These are phyloP conservation scores for Pleurotus tuoliensis DNA, from an alignment of 768 basidiomycete genomes.

Conservation along the genomic window DNA sequence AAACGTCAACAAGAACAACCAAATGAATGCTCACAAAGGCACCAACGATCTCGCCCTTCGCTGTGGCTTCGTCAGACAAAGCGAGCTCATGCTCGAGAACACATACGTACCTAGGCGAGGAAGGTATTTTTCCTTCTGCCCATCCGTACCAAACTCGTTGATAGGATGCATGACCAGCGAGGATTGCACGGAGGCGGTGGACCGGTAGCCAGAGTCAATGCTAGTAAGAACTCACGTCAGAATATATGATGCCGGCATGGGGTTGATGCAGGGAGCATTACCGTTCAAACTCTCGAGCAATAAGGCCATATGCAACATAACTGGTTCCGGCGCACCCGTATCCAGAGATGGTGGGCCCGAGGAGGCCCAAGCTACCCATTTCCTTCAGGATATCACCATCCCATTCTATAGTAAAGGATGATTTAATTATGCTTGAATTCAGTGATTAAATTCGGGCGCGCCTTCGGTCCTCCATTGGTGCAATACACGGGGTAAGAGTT, in stretches of 20 bases:
- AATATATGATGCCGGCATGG: background rate
- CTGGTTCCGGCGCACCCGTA: slow-evolving; percentile 93
- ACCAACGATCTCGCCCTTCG: slow-evolving; percentile 82
- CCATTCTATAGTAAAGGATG: slow-evolving; percentile 50
- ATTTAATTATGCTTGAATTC: background rate
- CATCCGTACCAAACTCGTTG: slow-evolving; percentile 82
- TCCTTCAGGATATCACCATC: slow-evolving; percentile 73
- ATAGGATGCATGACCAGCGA: slow-evolving; percentile 97
- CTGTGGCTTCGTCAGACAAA: slow-evolving; percentile 29
- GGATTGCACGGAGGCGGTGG: slow-evolving; percentile 91
- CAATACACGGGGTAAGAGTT: slow-evolving; percentile 82
- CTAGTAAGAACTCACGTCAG: slow-evolving; percentile 33
- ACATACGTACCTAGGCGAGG: slow-evolving; percentile 64
- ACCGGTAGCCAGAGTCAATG: slow-evolving; percentile 95
- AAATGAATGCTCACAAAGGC: slow-evolving; percentile 72
- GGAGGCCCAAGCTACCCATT: slow-evolving; percentile 88
- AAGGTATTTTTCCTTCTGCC: slow-evolving; percentile 88
- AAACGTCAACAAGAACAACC: slow-evolving; percentile 1
- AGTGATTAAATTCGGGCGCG: slow-evolving; percentile 23
- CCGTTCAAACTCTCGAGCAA: slow-evolving; percentile 93
- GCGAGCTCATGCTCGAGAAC: background rate
- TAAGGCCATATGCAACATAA: slow-evolving; percentile 90
- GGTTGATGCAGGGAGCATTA: slow-evolving; percentile 16
- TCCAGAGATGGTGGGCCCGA: slow-evolving; percentile 90
- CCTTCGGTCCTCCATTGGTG: slow-evolving; percentile 88